phyloP scores from a whole-genome alignment of 345 rosid species.

The Brassica nigra region DNA sequence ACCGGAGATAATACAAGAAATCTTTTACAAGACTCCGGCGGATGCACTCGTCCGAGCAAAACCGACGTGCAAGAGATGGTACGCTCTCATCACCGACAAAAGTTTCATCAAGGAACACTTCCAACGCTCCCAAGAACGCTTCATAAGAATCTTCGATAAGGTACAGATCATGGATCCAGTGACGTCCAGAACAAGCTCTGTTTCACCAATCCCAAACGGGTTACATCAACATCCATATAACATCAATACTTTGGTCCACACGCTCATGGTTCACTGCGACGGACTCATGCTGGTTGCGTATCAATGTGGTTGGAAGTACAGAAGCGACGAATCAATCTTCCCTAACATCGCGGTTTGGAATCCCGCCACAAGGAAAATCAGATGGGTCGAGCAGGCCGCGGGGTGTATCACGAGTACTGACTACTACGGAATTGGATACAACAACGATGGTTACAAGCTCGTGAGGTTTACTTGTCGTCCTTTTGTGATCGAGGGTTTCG shows the following conservation, averaged over 20 bases:
- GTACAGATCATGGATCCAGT: background rate
- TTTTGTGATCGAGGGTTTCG: background rate
- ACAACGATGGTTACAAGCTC: background rate
- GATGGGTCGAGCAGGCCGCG: background rate
- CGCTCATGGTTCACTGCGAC: background rate
- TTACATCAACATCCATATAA: background rate
- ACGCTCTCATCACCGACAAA: background rate
- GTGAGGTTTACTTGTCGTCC: background rate
- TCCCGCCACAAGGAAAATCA: background rate
- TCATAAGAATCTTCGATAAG: background rate
- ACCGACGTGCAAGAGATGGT: background rate
- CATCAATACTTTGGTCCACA: background rate
- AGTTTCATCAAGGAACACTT: background rate
- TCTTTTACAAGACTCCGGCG: background rate
- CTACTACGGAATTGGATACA: background rate
- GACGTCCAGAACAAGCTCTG: background rate
- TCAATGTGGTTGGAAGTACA: background rate
- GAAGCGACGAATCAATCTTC: background rate
- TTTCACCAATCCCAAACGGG: background rate
- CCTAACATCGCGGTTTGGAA: background rate
- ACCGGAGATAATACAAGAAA: background rate
- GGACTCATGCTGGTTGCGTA: background rate
- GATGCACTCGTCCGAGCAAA: too few relatives aligned
- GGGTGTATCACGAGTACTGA: background rate
- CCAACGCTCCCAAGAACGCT: background rate